Evolutionary conservation across 768 basidiomycete genomes (phyloP).

Genomic region (Trametes cubensis): DNA sequence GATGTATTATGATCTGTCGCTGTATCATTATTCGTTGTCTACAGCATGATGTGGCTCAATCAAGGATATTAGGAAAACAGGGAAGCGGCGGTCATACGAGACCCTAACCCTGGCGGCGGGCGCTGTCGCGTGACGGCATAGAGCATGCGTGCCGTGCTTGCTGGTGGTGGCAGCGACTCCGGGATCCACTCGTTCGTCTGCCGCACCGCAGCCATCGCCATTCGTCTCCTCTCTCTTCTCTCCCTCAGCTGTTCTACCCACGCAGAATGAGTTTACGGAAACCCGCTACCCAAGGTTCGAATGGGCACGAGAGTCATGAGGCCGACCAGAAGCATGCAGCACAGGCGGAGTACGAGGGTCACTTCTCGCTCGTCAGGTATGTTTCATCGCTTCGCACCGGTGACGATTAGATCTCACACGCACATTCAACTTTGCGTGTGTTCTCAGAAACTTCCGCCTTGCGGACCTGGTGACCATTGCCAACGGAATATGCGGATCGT

Average conservation of each 20-base stretch:
- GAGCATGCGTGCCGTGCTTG: not conserved
- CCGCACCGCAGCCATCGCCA: slow-evolving; percentile 1
- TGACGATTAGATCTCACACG: slow-evolving; percentile 3
- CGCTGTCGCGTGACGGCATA: slow-evolving; percentile 24
- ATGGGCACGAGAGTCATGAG: slow-evolving; percentile 25
- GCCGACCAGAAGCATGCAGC: slow-evolving; percentile 42
- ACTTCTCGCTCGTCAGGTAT: slow-evolving; percentile 96
- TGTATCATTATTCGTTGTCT: slow-evolving; percentile 15
- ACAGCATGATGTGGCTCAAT: not conserved
- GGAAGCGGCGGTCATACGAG: not conserved
- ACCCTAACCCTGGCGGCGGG: slow-evolving; percentile 16
- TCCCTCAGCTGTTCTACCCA: not conserved
- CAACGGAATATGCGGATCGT: slow-evolving; percentile 97
- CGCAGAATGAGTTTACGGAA: slow-evolving; percentile 52
- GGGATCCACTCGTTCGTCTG: slow-evolving; percentile 15
- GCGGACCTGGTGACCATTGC: slow-evolving; percentile 98
- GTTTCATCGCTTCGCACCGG: slow-evolving; percentile 11
- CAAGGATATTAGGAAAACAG: no score
- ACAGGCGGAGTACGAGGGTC: slow-evolving; percentile 87
- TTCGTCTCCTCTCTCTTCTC: not conserved
- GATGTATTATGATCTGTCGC: slow-evolving; percentile 1
- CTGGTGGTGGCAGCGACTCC: not conserved
- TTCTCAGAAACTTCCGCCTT: slow-evolving; percentile 87
- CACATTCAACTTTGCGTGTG: not conserved
- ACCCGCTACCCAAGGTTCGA: slow-evolving; percentile 36